Conservation (phyloP, 768 basidiomycete species). For the Rhizopogon roseolus region DNA sequence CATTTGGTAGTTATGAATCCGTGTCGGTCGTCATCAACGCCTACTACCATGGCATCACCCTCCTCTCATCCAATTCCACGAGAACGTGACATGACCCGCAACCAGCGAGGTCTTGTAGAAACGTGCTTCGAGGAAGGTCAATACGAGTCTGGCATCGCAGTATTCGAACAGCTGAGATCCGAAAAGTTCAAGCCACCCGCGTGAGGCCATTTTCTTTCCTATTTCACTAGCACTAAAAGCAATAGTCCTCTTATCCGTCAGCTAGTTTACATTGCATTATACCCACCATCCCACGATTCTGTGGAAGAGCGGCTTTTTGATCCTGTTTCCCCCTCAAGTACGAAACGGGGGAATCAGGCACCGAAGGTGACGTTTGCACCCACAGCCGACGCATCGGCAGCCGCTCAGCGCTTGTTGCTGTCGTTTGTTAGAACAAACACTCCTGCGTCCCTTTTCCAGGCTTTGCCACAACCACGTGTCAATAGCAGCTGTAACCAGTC, state of each 20-base stretch:
- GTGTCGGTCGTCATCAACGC: not conserved
- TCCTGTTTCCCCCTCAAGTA: constrained; percentile 30
- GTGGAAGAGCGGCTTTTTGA: constrained; percentile 15
- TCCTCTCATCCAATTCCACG: not conserved
- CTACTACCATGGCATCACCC: not conserved
- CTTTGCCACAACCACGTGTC: constrained; percentile 47
- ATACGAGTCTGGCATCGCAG: constrained; percentile 60
- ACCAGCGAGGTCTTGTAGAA: constrained; percentile 59
- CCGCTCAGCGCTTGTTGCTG: constrained; percentile 49
- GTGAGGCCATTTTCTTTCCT: constrained; percentile 34
- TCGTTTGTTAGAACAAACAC: constrained; percentile 55
- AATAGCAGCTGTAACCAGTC: constrained; percentile 7
- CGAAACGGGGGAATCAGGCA: constrained; percentile 40
- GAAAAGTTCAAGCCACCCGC: constrained; percentile 50
- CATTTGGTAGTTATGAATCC: not conserved
- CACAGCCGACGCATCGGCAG: constrained; percentile 40
- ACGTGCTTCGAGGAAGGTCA: constrained; percentile 75
- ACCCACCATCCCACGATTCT: constrained; percentile 26
- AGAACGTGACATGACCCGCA: constrained; percentile 41
- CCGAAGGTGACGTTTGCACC: constrained; percentile 37
- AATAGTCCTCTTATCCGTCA: constrained; percentile 61
- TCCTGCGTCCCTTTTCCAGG: constrained; percentile 46
- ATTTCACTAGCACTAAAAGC: not conserved
- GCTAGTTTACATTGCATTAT: constrained; percentile 66
- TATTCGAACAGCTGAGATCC: constrained; percentile 59